Evolutionary conservation across 139 green algal species (phyloP).

Genomic region (Bryopsis sp.): DNA sequence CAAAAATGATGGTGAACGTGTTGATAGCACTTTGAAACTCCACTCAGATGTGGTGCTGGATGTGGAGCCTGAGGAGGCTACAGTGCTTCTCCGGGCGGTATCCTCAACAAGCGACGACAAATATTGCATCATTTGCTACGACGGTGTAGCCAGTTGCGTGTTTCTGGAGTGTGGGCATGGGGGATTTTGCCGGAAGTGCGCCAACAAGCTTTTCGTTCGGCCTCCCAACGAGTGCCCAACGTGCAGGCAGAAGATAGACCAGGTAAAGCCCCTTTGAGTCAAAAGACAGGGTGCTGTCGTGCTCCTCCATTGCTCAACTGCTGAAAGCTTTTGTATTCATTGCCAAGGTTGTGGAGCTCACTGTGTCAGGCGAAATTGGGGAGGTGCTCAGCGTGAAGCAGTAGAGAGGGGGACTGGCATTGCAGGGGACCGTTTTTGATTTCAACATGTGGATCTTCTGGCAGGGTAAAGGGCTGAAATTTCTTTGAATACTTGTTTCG

Average conservation of each 20-base stretch:
- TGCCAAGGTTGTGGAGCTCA: too few relatives aligned
- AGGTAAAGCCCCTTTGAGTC: too few relatives aligned
- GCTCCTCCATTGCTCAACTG: too few relatives aligned
- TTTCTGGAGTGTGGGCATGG: slow-evolving; percentile 55
- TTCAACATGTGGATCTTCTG: too few relatives aligned
- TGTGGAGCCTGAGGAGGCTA: neutral
- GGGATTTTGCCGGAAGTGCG: slow-evolving; percentile 48
- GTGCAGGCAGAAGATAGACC: slow-evolving; percentile 35
- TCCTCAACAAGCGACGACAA: slow-evolving; percentile 21
- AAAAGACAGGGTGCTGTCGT: too few relatives aligned
- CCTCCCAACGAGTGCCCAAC: slow-evolving; percentile 51
- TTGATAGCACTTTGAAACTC: neutral
- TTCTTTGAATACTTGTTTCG: too few relatives aligned
- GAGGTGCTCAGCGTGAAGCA: too few relatives aligned
- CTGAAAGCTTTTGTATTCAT: too few relatives aligned
- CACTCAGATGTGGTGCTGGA: neutral
- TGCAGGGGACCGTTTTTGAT: too few relatives aligned
- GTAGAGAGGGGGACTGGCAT: too few relatives aligned
- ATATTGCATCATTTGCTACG: slow-evolving; percentile 40
- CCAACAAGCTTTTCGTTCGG: slow-evolving; percentile 39
- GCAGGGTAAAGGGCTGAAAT: too few relatives aligned
- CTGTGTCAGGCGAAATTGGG: too few relatives aligned
- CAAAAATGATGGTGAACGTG: neutral
- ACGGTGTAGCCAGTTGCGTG: slow-evolving; percentile 32
- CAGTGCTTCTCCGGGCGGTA: neutral